Base-by-base conservation (phyloP, 495 filamentous ascomycete genomes). In the Tuber borchii region DNA sequence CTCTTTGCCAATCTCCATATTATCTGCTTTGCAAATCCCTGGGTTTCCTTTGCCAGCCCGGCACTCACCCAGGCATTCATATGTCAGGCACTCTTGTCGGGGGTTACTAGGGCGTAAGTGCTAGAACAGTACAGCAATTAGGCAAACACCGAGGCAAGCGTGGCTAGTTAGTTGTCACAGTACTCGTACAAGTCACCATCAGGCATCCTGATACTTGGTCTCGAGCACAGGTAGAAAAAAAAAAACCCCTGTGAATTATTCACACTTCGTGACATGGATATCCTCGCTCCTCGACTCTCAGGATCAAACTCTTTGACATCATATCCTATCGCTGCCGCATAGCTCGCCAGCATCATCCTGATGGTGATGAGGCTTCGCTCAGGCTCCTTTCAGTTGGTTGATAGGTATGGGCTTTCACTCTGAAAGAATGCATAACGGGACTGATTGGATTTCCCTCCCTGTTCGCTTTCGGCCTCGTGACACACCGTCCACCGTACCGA, bases 381-480 rank as follows among this genome's bases (percentile, higher is more conserved):
- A 69, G 75, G n/a, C 71, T 45, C 65, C n/a, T 78, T 78, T 76
- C 70, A 65, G 44, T 56, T 22, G 61, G 70, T 46, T 75, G 75
- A 79, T 72, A 70, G 72, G 71, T 44, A n/a, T 74, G 22, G 40
- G 40, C 37, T 70, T 71, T 39, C 71, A 71, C 34, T 72, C 69
- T 70, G 76, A 74, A 56, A 71, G 69, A 40, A 40, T 6, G 39
- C 39, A 74, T 78, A 71, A 69, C 44, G 34, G 56, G 61, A 69
- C 26, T 61, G 46, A 44, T 42, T 76, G 71, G 70, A 34, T 72
- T 39, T 45, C 69, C 51, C 51, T 74, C 44, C 75, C 43, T 65
- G 44, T 73, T 79, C 56, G 46, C 61, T 79, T 51, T 73, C 71
- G 78, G 37, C 78, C 78, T 79, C 78, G 78, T 79, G 78, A 79